Percentiles rank a stretch among this genome's conserved stretches.
phyloP scores from a whole-genome alignment of 2,329 filamentous ascomycete species.

The Tolypocladium capitatum region DNA sequence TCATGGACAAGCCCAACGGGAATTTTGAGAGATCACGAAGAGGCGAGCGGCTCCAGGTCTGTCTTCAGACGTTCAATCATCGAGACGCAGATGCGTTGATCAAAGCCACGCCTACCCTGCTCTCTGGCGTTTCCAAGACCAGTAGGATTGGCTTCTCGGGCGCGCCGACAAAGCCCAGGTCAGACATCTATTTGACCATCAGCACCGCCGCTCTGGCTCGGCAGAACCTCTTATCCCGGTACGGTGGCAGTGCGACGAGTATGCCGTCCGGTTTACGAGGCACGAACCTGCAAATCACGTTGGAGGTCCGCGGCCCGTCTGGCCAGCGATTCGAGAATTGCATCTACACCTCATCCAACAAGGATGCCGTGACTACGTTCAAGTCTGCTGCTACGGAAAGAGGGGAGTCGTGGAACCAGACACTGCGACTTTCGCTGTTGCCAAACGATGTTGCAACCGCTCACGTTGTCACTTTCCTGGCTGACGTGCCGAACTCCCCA shows the following conservation, averaged over 20 bases:
- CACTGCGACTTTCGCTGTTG: slow-evolving; percentile 65
- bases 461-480: slow-evolving; percentile 81
- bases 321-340: slow-evolving; percentile 79
- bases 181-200: slow-evolving; percentile 89
- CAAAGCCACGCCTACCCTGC: slow-evolving; percentile 72
- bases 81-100: slow-evolving; percentile 70
- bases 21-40: slow-evolving; percentile 60
- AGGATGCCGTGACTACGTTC: slow-evolving; percentile 68
- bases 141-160: slow-evolving; percentile 89
- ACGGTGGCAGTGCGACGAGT: slow-evolving; percentile 60
- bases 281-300: slow-evolving; percentile 69
- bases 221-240: slow-evolving; percentile 57
- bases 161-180: slow-evolving; percentile 74
- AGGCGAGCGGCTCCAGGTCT: slow-evolving; percentile 67
- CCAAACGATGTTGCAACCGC: slow-evolving; percentile 68
- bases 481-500: slow-evolving; percentile 73
- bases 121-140: slow-evolving; percentile 70
- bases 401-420: slow-evolving; percentile 78
- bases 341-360: slow-evolving; percentile 78
- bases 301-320: slow-evolving; percentile 69
- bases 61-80: slow-evolving; percentile 64
- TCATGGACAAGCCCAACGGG: slow-evolving; percentile 62
- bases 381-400: slow-evolving; percentile 69
- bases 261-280: slow-evolving; percentile 49
- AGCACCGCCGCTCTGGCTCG: slow-evolving; percentile 65